Conservation (phyloP, 345 rosid genomes). For the Luvunga scandens region DNA sequence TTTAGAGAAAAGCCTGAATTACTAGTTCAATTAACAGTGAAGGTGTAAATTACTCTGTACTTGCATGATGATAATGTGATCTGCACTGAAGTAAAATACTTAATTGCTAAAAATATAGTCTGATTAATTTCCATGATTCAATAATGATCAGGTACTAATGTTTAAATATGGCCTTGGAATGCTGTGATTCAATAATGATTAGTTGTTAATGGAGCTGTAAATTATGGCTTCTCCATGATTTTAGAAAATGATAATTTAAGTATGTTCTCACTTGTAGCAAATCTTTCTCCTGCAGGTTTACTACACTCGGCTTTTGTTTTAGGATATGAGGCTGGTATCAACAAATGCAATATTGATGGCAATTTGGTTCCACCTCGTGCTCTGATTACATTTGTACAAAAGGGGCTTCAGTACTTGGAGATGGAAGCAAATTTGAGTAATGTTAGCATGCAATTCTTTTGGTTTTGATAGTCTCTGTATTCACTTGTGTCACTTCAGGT, state of each 20-base stretch:
- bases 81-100: not conserved
- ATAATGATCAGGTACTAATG: not conserved
- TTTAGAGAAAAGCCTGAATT: not conserved
- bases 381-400: constrained; percentile 83
- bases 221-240: not conserved
- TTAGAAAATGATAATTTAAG: not conserved
- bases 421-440: constrained; percentile 93
- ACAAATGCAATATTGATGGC: constrained; percentile 84
- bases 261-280: not conserved
- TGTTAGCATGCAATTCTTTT: constrained; percentile 45
- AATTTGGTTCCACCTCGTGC: constrained; percentile 95
- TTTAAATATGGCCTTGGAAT: not conserved
- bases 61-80: not conserved
- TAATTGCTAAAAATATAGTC: not conserved
- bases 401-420: constrained; percentile 96
- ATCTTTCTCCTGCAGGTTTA: constrained; percentile 51
- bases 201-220: not conserved
- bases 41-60: not conserved
- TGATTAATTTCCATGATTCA: not conserved
- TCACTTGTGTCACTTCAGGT: not conserved
- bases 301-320: constrained; percentile 83
- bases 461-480: not conserved
- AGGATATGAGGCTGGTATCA: constrained; percentile 93
- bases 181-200: not conserved
- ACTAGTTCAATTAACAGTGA: not conserved